phyloP scores from a whole-genome alignment of 1,284 basidiomycete species.

The Apiotrichum siamense region DNA sequence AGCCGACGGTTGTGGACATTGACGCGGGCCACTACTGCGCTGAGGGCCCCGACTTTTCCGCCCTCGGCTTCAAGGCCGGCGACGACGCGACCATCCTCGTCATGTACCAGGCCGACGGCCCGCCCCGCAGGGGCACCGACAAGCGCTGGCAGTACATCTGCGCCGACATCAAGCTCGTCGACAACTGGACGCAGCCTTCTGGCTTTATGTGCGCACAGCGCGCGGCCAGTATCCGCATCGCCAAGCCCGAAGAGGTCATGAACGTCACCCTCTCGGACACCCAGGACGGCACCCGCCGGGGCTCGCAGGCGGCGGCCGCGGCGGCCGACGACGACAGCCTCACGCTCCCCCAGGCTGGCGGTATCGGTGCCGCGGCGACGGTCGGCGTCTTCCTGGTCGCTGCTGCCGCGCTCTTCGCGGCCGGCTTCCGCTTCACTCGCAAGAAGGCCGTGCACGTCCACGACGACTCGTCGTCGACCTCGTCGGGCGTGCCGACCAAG shows the following conservation, averaged over 20 bases:
- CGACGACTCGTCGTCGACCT: not conserved
- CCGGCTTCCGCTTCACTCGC: constrained; percentile 4
- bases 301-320: not conserved
- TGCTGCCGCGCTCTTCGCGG: constrained; percentile 7
- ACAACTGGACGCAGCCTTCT: constrained; percentile 5
- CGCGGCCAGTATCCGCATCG: not conserved
- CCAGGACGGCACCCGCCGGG: not conserved
- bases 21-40: constrained; percentile 29
- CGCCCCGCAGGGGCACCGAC: constrained; percentile 1
- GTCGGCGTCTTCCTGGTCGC: constrained; percentile 4
- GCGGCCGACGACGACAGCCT: not conserved
- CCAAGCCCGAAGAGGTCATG: constrained; percentile 1
- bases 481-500: not conserved
- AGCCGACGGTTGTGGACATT: constrained; percentile 19
- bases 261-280: constrained; percentile 4
- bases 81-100: constrained; percentile 28
- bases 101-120: constrained; percentile 24
- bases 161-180: constrained; percentile 29
- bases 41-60: constrained; percentile 28
- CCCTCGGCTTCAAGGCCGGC: constrained; percentile 24
- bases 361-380: constrained; percentile 14
- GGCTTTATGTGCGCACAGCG: constrained; percentile 9
- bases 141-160: constrained; percentile 23
- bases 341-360: constrained; percentile 5
- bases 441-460: not conserved